These are phyloP conservation scores for Acanthamoeba sp. DNA, from an alignment of 208 protist species.

Conservation along the genomic window DNA sequence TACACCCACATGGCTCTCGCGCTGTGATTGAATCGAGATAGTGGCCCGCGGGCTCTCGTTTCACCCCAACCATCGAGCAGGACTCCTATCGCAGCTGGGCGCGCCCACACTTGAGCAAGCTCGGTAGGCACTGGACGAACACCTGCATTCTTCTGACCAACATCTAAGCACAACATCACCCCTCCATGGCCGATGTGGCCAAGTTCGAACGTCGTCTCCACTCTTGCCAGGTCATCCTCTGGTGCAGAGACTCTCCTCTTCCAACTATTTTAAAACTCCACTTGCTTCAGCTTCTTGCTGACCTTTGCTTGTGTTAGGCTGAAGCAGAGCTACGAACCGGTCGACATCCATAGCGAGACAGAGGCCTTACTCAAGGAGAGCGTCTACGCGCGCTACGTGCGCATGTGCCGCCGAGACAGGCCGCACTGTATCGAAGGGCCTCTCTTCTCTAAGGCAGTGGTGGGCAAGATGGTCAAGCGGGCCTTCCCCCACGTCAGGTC, in stretches of 20 bases:
- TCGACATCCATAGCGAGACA: neutral
- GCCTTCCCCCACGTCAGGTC: neutral
- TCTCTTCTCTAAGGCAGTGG: neutral
- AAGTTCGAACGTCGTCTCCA: neutral
- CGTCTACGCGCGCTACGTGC: neutral
- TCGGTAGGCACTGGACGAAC: no score
- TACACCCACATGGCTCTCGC: no score
- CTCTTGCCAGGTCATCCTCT: slow-evolving; percentile 36
- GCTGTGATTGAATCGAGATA: no score
- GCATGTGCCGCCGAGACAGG: neutral
- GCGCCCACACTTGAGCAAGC: no score
- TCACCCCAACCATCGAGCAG: no score
- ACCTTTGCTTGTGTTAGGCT: neutral
- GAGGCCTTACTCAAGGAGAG: neutral
- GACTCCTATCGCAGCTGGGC: no score
- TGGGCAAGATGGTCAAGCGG: slow-evolving; percentile 57
- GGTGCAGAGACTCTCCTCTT: neutral
- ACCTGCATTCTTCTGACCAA: no score
- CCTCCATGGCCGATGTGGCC: neutral
- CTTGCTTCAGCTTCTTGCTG: neutral
- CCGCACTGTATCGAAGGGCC: neutral
- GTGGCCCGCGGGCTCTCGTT: no score
- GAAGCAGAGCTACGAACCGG: neutral
- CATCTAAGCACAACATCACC: neutral
- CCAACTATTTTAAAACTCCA: neutral